phyloP scores from a whole-genome alignment of 2,329 filamentous ascomycete species.

The Alternaria sp. region DNA sequence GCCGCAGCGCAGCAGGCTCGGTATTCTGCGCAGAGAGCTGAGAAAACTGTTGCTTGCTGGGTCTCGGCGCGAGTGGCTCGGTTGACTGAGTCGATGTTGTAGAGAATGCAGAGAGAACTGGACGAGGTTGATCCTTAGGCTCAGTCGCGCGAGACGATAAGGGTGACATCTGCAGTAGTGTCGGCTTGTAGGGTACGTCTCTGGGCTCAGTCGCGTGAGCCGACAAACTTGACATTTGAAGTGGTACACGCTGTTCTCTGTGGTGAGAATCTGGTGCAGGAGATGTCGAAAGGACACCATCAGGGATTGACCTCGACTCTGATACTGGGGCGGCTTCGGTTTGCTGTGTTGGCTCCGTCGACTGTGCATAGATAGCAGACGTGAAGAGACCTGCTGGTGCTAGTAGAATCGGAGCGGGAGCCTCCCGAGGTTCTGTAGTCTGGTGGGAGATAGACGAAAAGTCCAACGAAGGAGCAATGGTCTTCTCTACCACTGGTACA shows the following conservation, averaged over 20 bases:
- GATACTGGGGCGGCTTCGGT: conserved; percentile 3
- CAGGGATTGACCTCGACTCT: conserved; percentile 6
- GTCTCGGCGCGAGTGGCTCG: conserved; percentile 18
- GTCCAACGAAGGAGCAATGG: conserved; percentile 35
- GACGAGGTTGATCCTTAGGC: conserved; percentile 32
- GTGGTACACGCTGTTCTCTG: conserved; percentile 5
- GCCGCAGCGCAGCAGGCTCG: conserved; percentile 26
- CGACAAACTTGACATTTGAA: conserved; percentile 24
- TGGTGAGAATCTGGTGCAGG: not conserved
- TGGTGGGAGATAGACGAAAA: conserved; percentile 42
- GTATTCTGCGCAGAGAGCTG: conserved; percentile 29
- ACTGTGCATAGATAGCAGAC: conserved; percentile 42
- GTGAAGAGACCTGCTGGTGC: conserved; percentile 34
- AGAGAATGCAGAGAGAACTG: conserved; percentile 33
- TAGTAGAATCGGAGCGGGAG: conserved; percentile 27
- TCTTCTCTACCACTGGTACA: conserved; percentile 43
- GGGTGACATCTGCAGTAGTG: conserved; percentile 37
- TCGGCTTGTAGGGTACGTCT: conserved; percentile 19
- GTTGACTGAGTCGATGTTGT: conserved; percentile 35
- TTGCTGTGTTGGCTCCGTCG: conserved; percentile 34
- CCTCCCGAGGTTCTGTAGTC: conserved; percentile 40
- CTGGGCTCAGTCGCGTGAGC: conserved; percentile 27
- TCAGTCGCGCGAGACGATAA: conserved; percentile 41
- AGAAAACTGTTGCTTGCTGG: conserved; percentile 25
- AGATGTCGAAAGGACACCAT: conserved; percentile 1